Conservation (phyloP, 2,329 filamentous ascomycete genomes). For the Diaporthe vexans region DNA sequence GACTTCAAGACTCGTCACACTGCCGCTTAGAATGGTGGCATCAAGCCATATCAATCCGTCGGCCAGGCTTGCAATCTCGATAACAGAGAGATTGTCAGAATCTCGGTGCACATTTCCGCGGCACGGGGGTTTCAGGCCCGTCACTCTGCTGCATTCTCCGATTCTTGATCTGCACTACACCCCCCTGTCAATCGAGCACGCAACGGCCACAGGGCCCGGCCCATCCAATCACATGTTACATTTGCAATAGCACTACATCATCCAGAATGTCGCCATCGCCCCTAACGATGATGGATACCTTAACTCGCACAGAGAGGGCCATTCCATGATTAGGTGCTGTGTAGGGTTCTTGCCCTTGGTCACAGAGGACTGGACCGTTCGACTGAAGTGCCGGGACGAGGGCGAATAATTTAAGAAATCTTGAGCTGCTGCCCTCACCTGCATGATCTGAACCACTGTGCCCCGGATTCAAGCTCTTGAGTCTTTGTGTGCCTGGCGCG, state of each 20-base stretch:
- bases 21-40: not conserved
- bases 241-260: not conserved
- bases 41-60: not conserved
- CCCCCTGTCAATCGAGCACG: slow-evolving; percentile 27
- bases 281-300: slow-evolving; percentile 38
- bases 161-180: slow-evolving; percentile 2
- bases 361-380: slow-evolving; percentile 9
- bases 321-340: not conserved
- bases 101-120: slow-evolving; percentile 8
- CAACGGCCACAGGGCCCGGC: slow-evolving; percentile 32
- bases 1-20: not conserved
- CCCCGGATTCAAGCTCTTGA: not conserved
- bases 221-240: slow-evolving; percentile 36
- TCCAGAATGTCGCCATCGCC: slow-evolving; percentile 41
- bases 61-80: not conserved
- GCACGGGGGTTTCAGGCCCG: slow-evolving; percentile 2
- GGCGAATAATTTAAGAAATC: slow-evolving; percentile 9
- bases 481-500: not conserved
- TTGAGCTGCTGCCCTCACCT: not conserved
- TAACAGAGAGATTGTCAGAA: not conserved
- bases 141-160: slow-evolving; percentile 13
- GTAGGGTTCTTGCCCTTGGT: not conserved
- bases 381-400: not conserved
- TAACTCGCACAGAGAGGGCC: not conserved
- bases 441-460: not conserved